These are phyloP conservation scores for Aspergillus sp. DNA, from an alignment of 2,329 filamentous ascomycete species.

Conservation along the genomic window DNA sequence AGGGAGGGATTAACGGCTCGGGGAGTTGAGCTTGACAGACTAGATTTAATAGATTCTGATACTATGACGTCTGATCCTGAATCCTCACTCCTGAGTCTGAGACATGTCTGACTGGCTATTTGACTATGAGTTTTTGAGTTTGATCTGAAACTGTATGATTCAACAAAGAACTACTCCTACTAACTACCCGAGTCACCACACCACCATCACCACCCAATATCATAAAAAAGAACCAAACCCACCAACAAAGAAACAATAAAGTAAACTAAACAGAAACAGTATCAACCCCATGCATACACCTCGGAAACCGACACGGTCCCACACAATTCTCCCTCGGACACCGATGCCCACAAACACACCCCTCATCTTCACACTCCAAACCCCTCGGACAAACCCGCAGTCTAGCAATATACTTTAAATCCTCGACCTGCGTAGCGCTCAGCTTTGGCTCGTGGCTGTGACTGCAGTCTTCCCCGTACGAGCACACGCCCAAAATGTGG, in stretches of 20 bases:
- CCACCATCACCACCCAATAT: too few species aligned
- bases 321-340: constrained; percentile 15
- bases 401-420: constrained; percentile 27
- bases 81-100: too few species aligned
- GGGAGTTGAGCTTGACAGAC: too few species aligned
- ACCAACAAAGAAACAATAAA: background rate
- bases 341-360: constrained; percentile 23
- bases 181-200: too few species aligned
- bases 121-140: too few species aligned
- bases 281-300: constrained; percentile 17
- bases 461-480: constrained; percentile 14
- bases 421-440: constrained; percentile 13
- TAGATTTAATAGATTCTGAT: too few species aligned
- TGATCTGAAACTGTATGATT: too few species aligned
- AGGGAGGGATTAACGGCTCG: too few species aligned
- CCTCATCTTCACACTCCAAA: constrained; percentile 21
- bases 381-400: constrained; percentile 21
- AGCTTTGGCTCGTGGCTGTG: constrained; percentile 22
- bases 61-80: too few species aligned
- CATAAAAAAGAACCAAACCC: too few species aligned
- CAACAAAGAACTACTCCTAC: too few species aligned
- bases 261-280: background rate
- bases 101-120: too few species aligned
- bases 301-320: constrained; percentile 16
- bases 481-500: constrained; percentile 23